These are phyloP conservation scores for Russula sp. DNA, from an alignment of 768 basidiomycete species.

Conservation along the genomic window DNA sequence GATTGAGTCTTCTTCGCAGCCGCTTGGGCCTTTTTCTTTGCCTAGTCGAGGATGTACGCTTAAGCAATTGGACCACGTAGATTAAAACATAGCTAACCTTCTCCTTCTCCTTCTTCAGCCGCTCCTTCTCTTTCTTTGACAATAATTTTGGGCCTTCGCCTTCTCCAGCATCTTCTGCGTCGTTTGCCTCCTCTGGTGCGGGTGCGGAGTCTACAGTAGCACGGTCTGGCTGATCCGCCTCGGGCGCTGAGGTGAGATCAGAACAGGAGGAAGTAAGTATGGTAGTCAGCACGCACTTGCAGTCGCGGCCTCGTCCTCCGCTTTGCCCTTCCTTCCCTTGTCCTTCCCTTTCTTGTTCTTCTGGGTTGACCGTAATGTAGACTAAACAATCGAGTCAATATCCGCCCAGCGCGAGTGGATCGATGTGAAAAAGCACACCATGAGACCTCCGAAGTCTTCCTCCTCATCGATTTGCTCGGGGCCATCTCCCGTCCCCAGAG, in stretches of 20 bases:
- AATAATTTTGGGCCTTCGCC: slow-evolving; percentile 60
- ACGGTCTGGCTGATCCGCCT: slow-evolving; percentile 21
- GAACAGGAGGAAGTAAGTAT: not conserved
- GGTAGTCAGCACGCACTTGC: slow-evolving; percentile 20
- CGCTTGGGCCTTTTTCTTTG: slow-evolving; percentile 91
- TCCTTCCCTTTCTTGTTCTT: slow-evolving; percentile 42
- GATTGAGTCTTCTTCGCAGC: slow-evolving; percentile 64
- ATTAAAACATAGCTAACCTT: slow-evolving; percentile 46
- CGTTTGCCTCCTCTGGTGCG: slow-evolving; percentile 26
- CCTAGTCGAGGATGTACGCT: slow-evolving; percentile 37
- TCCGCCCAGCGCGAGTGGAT: not conserved
- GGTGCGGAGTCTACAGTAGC: slow-evolving; percentile 11
- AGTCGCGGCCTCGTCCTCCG: slow-evolving; percentile 30
- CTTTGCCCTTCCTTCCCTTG: slow-evolving; percentile 44
- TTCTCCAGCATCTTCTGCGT: slow-evolving; percentile 42
- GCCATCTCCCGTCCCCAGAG: slow-evolving; percentile 38
- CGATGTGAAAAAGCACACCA: slow-evolving; percentile 41
- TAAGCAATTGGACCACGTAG: not conserved
- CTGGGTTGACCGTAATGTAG: slow-evolving; percentile 49
- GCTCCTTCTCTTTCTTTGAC: slow-evolving; percentile 95
- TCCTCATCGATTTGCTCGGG: slow-evolving; percentile 39
- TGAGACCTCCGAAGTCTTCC: slow-evolving; percentile 67
- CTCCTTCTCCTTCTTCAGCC: slow-evolving; percentile 93
- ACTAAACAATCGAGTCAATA: slow-evolving; percentile 33
- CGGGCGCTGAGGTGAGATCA: not conserved